These are phyloP conservation scores for Gracilaria caudata DNA, from an alignment of 23 red algal genomes.

Conservation along the genomic window DNA sequence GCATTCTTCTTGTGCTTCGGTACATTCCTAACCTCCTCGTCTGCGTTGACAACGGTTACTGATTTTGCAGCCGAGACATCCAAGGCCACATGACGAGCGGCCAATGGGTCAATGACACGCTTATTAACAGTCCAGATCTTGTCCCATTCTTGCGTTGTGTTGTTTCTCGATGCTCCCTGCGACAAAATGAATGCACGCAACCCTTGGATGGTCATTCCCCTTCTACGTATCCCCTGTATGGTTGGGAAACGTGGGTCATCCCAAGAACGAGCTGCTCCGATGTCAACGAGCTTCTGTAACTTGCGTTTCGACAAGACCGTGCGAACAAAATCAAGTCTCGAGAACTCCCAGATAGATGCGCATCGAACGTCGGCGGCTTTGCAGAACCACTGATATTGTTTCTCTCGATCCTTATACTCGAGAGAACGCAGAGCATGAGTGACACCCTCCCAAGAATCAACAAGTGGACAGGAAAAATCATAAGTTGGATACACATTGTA, in stretches of 20 bases:
- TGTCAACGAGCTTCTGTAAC: conserved; percentile 87
- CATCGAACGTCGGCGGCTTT: conserved; percentile 73
- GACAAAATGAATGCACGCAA: conserved; percentile 96
- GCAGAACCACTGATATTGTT: conserved; percentile 90
- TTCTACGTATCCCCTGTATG: conserved; percentile 83
- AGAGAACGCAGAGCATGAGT: conserved; percentile 95
- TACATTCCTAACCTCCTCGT: conserved; percentile 65
- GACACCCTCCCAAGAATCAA: conserved; percentile 95
- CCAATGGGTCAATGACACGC: conserved; percentile 91
- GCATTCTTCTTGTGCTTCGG: conserved; percentile 96
- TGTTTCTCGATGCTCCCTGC: conserved; percentile 85
- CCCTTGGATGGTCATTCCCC: conserved; percentile 95
- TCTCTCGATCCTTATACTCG: conserved; percentile 97
- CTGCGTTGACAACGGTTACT: conserved; percentile 50
- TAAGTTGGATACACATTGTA: conserved; percentile 98
- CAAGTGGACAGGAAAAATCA: conserved; percentile 99
- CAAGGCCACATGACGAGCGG: conserved; percentile 91
- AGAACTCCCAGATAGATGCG: conserved; percentile 93
- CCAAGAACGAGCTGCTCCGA: conserved; percentile 89
- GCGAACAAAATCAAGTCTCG: conserved; percentile 92
- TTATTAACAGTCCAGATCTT: conserved; percentile 99
- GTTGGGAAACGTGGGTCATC: conserved; percentile 99
- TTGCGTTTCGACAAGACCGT: conserved; percentile 97
- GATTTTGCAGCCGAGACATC: conserved; percentile 24
- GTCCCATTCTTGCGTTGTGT: conserved; percentile 94